Base-by-base conservation (phyloP, 2,329 filamentous ascomycete species). In the Botrytis porri region DNA sequence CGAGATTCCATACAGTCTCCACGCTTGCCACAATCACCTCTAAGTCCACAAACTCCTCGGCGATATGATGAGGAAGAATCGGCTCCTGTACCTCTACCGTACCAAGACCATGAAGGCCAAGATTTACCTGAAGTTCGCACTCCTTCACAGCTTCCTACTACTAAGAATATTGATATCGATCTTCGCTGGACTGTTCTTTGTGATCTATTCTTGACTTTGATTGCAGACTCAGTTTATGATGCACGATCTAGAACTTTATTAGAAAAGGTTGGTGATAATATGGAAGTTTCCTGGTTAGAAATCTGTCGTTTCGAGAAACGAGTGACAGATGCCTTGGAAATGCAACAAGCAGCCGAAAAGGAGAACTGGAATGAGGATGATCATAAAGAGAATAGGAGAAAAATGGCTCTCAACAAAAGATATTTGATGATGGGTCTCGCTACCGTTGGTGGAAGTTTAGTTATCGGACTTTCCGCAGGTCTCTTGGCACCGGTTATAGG, bases 311-410 rank as follows among this genome's bases (percentile, higher is more conserved):
- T 99, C 79, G 96, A 99, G 83, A 98, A 98, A 84, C 92, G 94
- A 70, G 94, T 99, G 9, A 98, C 96, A 12, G 96, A 99, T 82
- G 94, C 96, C 1, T 85, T 99, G 35, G 96, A 99, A 82, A 98
- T 99, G 94, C 95, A 98, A 83, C 94, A 98, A 82, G 90, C 93
- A 64, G 93, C 94, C 9, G 92, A 94, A 75, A 97, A 95, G 79
- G 96, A 99, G 83, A 97, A 95, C 76, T 99, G 96, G 96, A 97
- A 98, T 77, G 96, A 99, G 81, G 92, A 96, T 18, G 93, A 97
- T 76, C 94, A 98, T 81, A 94, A 98, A 86, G 94, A 97, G 81
- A 88, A 86, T 73, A 89, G 96, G 64, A 88, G 93, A 69, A 97
- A 98, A 81, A 84, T 89, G 79, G 93, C 93, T 1, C 85, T 95